These are phyloP conservation scores for Pichia heedii DNA, from an alignment of 805 yeast species.

Conservation along the genomic window DNA sequence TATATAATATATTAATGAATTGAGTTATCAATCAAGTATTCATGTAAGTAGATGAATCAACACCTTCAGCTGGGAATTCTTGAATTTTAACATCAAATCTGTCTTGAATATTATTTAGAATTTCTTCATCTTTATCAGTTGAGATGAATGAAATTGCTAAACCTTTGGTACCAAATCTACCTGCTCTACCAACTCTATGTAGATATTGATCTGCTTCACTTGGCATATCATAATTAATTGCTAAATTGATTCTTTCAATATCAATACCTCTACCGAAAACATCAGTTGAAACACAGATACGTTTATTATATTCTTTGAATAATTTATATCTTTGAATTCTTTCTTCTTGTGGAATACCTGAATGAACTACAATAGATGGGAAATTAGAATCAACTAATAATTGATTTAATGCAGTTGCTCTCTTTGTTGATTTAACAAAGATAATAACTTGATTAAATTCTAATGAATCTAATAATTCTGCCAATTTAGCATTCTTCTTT, in stretches of 20 bases:
- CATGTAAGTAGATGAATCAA: slow-evolving; percentile 96
- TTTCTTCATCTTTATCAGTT: slow-evolving; percentile 79
- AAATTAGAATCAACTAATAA: slow-evolving; percentile 85
- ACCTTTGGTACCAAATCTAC: slow-evolving; percentile 99
- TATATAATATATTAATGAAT: neutral
- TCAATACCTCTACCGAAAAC: slow-evolving; percentile 99
- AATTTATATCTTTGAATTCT: slow-evolving; percentile 94
- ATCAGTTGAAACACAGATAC: slow-evolving; percentile 97
- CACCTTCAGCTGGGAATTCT: slow-evolving; percentile 96
- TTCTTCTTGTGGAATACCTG: slow-evolving; percentile 93
- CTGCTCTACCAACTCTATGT: slow-evolving; percentile 99
- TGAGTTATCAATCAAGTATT: slow-evolving; percentile 46
- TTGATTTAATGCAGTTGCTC: slow-evolving; percentile 88
- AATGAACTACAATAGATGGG: slow-evolving; percentile 96
- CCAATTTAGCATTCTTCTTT: slow-evolving; percentile 87
- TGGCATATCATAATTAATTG: slow-evolving; percentile 96
- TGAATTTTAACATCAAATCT: slow-evolving; percentile 94
- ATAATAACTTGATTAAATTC: slow-evolving; percentile 98
- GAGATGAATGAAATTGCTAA: slow-evolving; percentile 87
- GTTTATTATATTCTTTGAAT: slow-evolving; percentile 95
- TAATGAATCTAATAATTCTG: slow-evolving; percentile 84
- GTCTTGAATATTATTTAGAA: slow-evolving; percentile 86
- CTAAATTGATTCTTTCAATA: slow-evolving; percentile 96
- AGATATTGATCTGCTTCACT: slow-evolving; percentile 94
- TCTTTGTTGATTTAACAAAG: slow-evolving; percentile 81